Evolutionary conservation across 768 basidiomycete genomes (phyloP), one percentile per base, ranked within the genome.

Genomic region (Auricularia sp.): DNA sequence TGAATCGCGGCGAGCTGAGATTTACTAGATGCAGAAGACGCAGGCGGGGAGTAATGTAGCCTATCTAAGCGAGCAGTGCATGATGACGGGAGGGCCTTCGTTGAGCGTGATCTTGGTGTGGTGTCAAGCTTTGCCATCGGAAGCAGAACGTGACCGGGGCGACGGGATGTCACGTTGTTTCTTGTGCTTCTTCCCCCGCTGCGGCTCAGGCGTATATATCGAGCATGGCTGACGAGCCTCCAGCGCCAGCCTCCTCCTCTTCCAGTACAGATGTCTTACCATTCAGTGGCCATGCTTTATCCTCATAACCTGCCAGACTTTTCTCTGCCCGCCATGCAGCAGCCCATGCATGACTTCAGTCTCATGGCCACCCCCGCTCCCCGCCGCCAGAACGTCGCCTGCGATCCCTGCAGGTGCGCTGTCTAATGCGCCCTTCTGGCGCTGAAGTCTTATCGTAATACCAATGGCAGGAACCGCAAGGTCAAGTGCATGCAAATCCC

Each of bases 301-400:
- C 47, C 47, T 18, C 47, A 51, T 18, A 8, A 51, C 6, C 47
- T 51, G 18, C 18, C 47, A 51, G 47, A 21, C 21, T 51, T 51
- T 5, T 5, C 47, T 10, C 18, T 21, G 11, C 47, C 14, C 11
- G 18, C 14, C 18, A 16, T 51, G 18, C 47, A 51, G 47, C 47
- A 51, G 47, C 47, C 47, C 11, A 18, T 21, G 47, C 21, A 51
- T 18, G 47, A 51, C 18, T 18, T 51, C 6, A 21, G 18, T 18
- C 5, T 21, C 14, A 1, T 51, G 47, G 7, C 47, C 6, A 5
- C 18, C 0, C 88, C 91, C 1, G 88, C 90, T n/a, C 89, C 91
- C 5, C 79, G 93, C 64, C 93, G 92, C 73, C 93, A 94, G 77
- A 95, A 95, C 72, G 90, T 91, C 23, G 93, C 93, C 34, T 95